Evolutionary conservation across 1,284 basidiomycete species (phyloP), one percentile per base, ranked within the genome.

Genomic region (Naganishia cerealis): DNA sequence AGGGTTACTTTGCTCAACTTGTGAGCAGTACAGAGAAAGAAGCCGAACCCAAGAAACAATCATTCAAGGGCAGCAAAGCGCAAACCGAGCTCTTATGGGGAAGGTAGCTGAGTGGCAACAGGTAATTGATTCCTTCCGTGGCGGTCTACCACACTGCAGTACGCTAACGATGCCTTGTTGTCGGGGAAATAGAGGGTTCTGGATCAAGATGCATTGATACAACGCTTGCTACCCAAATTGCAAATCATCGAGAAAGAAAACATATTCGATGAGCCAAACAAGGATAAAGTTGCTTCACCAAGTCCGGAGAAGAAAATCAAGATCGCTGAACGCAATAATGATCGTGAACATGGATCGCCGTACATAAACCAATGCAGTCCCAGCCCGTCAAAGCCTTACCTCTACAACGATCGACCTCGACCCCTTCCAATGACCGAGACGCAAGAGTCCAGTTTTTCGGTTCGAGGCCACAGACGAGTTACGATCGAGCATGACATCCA

Each of bases 401-500:
- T 61, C 39, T 57, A 68, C 29, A 52, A 54, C 36, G 57, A 54
- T 9, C 42, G 67, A 9, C 70, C 70, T 3, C 61, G 53, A 2
- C 78, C 79, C 1, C 69, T 80, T 7, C 80, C 80, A 0, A 76
- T 76, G 73, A 77, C 80, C 57, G 72, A 76, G 18, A 73, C 69
- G 26, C 76, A 75, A 66, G 70, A 72, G 43, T 70, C 71, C 69
- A 77, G 74, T 56, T 59, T 72, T 5, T 72, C 75, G 15, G 56
- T 72, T 3, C 74, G 75, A 55, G 77, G 75, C 61, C 71, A 72
- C 10, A 72, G 80, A 57, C 70, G 80, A 16, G 68, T 78, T 13
- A 80, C 80, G 13, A 78, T 81, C 36, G 80, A 81, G 59, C 76
- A 79, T 62, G 80, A 81, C 66, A 77, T 80, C 50, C 75, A 78